Percentiles rank a stretch among this genome's conserved stretches.
Conservation (phyloP, 257 asterid species). For the Anisodus tanguticus region DNA sequence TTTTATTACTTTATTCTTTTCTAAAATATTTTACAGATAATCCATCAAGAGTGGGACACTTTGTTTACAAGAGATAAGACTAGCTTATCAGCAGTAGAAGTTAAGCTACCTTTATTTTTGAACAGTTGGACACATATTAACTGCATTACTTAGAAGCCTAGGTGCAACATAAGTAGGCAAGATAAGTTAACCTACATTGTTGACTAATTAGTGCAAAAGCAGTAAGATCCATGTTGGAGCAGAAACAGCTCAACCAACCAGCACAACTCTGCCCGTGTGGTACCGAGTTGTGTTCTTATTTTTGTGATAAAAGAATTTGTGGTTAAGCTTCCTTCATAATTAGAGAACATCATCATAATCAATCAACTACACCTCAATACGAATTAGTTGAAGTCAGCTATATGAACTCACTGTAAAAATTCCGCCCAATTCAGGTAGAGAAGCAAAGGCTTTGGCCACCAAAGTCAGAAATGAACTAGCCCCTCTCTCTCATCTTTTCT, state of each 20-base stretch:
- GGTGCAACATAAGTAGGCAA: conserved; percentile 6
- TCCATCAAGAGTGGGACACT: background rate
- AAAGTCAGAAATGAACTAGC: conserved; percentile 7
- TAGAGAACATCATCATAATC: conserved; percentile 12
- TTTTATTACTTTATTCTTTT: background rate
- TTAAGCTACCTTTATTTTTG: background rate
- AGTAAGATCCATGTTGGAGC: conserved; percentile 4
- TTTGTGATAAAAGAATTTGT: background rate
- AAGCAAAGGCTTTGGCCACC: background rate
- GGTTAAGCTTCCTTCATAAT: background rate
- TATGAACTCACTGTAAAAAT: background rate
- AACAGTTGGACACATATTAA: background rate
- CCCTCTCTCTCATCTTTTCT: background rate
- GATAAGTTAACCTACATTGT: background rate
- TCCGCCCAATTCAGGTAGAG: background rate
- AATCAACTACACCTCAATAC: conserved; percentile 6
- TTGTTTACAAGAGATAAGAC: background rate
- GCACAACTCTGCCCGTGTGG: conserved; percentile 9
- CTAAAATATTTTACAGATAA: background rate
- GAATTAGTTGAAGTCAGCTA: background rate
- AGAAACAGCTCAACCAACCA: background rate
- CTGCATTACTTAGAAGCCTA: background rate
- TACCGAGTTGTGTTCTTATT: background rate
- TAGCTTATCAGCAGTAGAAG: background rate
- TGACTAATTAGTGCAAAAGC: background rate